Evolutionary conservation across 148 eudicot genomes (phyloP).

Genomic region (Beta vulgaris): DNA sequence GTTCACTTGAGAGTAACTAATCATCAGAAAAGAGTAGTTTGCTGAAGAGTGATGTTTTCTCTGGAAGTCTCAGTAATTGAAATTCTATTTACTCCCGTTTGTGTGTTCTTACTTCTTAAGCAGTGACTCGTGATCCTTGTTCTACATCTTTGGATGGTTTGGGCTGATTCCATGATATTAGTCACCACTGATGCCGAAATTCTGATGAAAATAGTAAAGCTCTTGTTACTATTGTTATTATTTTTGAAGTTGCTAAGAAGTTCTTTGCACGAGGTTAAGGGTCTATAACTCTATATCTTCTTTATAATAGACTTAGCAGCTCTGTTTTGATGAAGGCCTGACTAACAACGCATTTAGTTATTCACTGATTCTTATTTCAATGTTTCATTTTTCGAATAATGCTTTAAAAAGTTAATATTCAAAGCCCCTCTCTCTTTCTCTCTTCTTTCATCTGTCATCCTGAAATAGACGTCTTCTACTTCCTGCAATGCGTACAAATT

Average conservation of each 20-base stretch:
- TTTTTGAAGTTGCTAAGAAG: slow-evolving; percentile 19
- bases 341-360: slow-evolving; percentile 32
- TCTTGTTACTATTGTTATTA: background rate
- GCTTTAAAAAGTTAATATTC: background rate
- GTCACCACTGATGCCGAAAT: background rate
- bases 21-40: background rate
- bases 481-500: background rate
- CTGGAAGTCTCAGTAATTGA: background rate
- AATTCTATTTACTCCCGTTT: slow-evolving; percentile 2
- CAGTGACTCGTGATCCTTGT: background rate
- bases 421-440: background rate
- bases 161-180: background rate
- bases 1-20: background rate
- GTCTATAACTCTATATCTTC: slow-evolving; percentile 31
- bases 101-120: background rate
- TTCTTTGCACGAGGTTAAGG: slow-evolving; percentile 41
- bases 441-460: background rate
- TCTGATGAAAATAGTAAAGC: background rate
- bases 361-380: background rate
- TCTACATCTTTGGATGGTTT: background rate
- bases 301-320: slow-evolving; percentile 37
- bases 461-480: background rate
- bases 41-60: background rate
- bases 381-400: slow-evolving; percentile 7
- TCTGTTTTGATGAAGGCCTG: slow-evolving; percentile 34